Percentiles rank a stretch among this genome's conserved stretches.
phyloP scores from a whole-genome alignment of 1,284 basidiomycete species.

The Naganishia sp. region DNA sequence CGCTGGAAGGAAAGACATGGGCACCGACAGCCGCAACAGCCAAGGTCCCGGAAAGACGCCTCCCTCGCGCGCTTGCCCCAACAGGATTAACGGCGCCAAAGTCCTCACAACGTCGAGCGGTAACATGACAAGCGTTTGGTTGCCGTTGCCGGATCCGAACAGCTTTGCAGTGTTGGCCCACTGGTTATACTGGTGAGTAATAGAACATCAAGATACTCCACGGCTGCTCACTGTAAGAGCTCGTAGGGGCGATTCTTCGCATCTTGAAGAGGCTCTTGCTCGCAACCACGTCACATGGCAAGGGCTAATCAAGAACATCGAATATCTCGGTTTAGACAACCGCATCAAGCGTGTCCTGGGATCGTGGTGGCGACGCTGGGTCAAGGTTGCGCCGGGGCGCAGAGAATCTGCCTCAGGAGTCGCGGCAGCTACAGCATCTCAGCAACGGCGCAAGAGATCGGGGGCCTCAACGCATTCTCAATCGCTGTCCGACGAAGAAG shows the following conservation, averaged over 20 bases:
- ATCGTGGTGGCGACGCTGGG: constrained; percentile 53
- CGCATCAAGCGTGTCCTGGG: constrained; percentile 48
- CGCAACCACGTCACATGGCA: constrained; percentile 49
- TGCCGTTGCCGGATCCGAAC: constrained; percentile 51
- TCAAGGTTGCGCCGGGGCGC: constrained; percentile 38
- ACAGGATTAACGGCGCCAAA: constrained; percentile 38
- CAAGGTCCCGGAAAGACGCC: not conserved
- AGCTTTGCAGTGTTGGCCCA: constrained; percentile 51
- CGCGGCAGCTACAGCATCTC: constrained; percentile 14
- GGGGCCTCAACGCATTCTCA: constrained; percentile 5
- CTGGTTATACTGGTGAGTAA: constrained; percentile 52
- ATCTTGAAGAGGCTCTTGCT: constrained; percentile 45
- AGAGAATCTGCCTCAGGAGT: constrained; percentile 8
- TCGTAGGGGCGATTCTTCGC: constrained; percentile 40
- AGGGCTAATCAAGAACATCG: constrained; percentile 51
- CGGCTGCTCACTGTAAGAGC: not conserved
- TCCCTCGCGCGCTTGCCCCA: not conserved
- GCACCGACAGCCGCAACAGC: not conserved
- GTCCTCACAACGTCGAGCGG: constrained; percentile 37
- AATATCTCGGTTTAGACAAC: constrained; percentile 51
- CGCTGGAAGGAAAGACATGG: not conserved
- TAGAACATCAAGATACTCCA: not conserved
- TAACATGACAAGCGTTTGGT: constrained; percentile 40
- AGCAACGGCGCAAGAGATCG: constrained; percentile 14
- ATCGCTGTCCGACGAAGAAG: constrained; percentile 1